phyloP scores from a whole-genome alignment of 371 early-diverging fungal genomes.

The Paraphysoderma sedebokerense region DNA sequence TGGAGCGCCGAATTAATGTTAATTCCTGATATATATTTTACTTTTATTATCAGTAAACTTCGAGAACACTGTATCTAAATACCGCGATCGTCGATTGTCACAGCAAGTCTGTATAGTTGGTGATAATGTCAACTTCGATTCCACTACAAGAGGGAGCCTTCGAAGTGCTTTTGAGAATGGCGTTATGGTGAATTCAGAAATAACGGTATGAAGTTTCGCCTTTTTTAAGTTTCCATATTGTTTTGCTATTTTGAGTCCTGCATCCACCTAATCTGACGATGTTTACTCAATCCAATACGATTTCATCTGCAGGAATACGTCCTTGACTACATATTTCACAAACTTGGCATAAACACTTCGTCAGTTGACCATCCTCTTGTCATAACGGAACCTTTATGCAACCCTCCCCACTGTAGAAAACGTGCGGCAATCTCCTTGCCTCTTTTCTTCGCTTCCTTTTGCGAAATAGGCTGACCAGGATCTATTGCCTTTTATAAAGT shows the following conservation, averaged over 20 bases:
- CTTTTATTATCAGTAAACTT: constrained; percentile 39
- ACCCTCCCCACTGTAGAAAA: constrained; percentile 48
- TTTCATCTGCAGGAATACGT: constrained; percentile 41
- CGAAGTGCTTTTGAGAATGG: constrained; percentile 59
- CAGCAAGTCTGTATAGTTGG: constrained; percentile 44
- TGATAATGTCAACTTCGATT: constrained; percentile 50
- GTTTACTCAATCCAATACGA: constrained; percentile 13
- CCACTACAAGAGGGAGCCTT: constrained; percentile 40
- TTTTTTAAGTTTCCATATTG: not conserved
- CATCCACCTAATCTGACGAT: constrained; percentile 2
- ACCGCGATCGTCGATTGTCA: constrained; percentile 48
- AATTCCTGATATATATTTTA: not conserved
- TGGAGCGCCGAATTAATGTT: not conserved
- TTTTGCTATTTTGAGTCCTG: not conserved
- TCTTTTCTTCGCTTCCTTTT: not conserved
- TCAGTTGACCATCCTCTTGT: constrained; percentile 55
- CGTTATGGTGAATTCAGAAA: constrained; percentile 45
- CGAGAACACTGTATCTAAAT: constrained; percentile 61
- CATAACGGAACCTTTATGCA: constrained; percentile 70
- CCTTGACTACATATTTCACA: constrained; percentile 66
- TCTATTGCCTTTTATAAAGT: constrained; percentile 16
- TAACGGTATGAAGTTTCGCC: constrained; percentile 25
- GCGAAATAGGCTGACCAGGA: too few relatives aligned
- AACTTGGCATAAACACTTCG: constrained; percentile 52
- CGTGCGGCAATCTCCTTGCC: constrained; percentile 18